Conservation (phyloP, 73 alveolate genomes). For the Paramecium bursaria region DNA sequence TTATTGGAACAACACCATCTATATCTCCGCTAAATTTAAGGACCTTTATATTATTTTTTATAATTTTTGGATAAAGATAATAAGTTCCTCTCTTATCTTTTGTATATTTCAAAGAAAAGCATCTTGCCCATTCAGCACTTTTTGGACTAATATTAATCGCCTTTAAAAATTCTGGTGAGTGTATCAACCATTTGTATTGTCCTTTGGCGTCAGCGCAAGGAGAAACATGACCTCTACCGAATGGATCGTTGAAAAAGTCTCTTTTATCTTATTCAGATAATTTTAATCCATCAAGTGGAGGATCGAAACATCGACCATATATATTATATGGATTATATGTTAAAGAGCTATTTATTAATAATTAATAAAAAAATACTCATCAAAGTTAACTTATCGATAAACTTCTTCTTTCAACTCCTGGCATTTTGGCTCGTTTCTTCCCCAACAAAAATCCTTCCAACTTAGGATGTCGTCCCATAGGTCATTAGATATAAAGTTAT, state of each 20-base stretch:
- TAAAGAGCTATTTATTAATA: too few relatives aligned
- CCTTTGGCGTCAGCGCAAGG: constrained; percentile 60
- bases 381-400: constrained; percentile 12
- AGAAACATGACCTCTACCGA: constrained; percentile 35
- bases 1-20: constrained; percentile 55
- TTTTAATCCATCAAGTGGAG: constrained; percentile 42
- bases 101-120: constrained; percentile 20
- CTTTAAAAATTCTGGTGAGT: not conserved
- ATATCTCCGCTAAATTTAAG: constrained; percentile 60
- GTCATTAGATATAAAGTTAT: constrained; percentile 13
- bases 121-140: constrained; percentile 52
- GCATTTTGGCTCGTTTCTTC: not conserved
- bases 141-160: not conserved
- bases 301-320: constrained; percentile 32
- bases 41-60: constrained; percentile 2
- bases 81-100: constrained; percentile 54
- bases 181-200: not conserved
- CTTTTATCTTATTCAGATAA: not conserved
- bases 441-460: not conserved
- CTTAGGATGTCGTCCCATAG: not conserved
- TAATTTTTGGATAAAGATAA: constrained; percentile 31
- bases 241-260: constrained; percentile 28
- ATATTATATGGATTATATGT: constrained; percentile 48
- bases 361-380: not conserved
- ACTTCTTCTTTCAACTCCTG: constrained; percentile 24